phyloP scores from a whole-genome alignment of 2,329 filamentous ascomycete species.

The Cladosporium sp. region DNA sequence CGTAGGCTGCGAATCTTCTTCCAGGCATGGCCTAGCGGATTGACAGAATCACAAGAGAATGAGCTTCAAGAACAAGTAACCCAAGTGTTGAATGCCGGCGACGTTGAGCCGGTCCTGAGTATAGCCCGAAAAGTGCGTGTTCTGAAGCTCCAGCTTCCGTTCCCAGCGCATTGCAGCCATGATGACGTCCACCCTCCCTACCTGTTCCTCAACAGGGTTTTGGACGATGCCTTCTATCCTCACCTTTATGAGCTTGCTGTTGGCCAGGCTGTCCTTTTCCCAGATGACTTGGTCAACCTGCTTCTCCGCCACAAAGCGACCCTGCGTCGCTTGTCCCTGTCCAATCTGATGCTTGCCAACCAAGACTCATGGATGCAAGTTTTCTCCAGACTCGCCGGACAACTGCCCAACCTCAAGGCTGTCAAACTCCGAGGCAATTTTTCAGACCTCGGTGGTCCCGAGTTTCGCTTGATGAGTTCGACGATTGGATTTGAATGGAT shows the following conservation, averaged over 20 bases:
- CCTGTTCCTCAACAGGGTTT: not conserved
- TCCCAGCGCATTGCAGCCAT: too few species aligned
- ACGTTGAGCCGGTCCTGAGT: not conserved
- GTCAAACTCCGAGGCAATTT: not conserved
- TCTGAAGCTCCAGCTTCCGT: not conserved
- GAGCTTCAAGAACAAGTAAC: not conserved
- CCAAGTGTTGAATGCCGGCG: not conserved
- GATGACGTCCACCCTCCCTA: too few species aligned
- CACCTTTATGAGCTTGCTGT: not conserved
- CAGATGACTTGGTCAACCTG: not conserved
- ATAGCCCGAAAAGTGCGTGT: not conserved
- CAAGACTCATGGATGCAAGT: not conserved
- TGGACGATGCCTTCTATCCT: not conserved
- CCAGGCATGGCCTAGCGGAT: not conserved
- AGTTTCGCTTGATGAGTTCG: too few species aligned
- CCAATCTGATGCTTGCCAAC: not conserved
- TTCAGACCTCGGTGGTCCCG: too few species aligned
- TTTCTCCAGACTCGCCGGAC: not conserved
- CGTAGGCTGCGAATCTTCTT: not conserved
- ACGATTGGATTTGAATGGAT: too few species aligned
- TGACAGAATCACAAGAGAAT: not conserved
- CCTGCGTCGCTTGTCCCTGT: not conserved
- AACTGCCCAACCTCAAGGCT: not conserved
- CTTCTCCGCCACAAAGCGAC: not conserved
- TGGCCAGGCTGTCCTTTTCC: too few species aligned